These are phyloP conservation scores for Talaromyces thailandensis DNA, from an alignment of 495 filamentous ascomycete genomes.

Conservation along the genomic window DNA sequence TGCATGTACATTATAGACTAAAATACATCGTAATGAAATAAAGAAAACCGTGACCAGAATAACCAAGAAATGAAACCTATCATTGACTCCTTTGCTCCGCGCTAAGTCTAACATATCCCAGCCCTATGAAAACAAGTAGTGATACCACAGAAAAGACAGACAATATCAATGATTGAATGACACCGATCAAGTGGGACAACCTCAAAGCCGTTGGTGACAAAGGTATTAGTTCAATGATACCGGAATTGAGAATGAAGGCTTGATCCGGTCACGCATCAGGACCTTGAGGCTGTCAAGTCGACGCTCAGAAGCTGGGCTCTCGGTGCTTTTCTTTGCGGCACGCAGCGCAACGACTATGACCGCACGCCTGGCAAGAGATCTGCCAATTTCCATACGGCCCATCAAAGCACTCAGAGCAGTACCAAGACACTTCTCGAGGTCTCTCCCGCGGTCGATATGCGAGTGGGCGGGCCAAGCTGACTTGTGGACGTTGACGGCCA, in stretches of 20 bases:
- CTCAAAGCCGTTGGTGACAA: background rate
- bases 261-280: background rate
- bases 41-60: background rate
- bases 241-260: background rate
- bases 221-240: background rate
- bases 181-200: background rate
- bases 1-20: background rate
- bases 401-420: background rate
- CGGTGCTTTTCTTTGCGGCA: background rate
- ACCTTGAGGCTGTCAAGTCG: background rate
- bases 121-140: background rate
- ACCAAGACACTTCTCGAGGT: background rate
- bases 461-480: background rate
- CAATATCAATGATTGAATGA: background rate
- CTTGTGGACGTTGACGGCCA: too few relatives aligned
- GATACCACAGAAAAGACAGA: background rate
- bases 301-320: background rate
- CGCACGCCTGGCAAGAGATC: background rate
- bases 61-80: background rate
- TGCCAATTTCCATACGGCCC: background rate
- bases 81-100: background rate
- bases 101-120: background rate
- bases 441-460: background rate
- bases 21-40: background rate
- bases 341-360: background rate